Percentiles rank a stretch among this genome's conserved stretches.
phyloP scores from a whole-genome alignment of 2,329 filamentous ascomycete species.

The Clonostachys rhizophaga region DNA sequence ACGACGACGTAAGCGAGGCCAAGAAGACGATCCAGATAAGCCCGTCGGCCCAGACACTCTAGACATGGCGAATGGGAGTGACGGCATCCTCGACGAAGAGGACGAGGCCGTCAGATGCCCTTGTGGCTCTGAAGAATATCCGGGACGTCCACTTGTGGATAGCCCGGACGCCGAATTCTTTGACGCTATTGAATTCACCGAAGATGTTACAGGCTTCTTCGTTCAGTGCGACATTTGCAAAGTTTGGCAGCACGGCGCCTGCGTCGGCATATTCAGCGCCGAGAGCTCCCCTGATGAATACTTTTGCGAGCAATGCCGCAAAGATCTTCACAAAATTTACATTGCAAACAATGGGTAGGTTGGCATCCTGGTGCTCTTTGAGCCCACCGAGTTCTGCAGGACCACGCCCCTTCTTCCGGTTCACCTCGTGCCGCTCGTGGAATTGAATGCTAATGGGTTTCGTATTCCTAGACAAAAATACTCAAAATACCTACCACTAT shows the following conservation, averaged over 20 bases:
- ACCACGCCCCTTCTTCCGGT: not conserved
- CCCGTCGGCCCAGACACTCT: conserved; percentile 29
- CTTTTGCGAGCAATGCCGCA: conserved; percentile 92
- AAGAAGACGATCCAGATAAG: conserved; percentile 54
- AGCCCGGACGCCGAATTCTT: conserved; percentile 53
- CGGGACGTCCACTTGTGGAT: conserved; percentile 68
- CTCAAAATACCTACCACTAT: conserved; percentile 60
- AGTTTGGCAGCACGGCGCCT: conserved; percentile 98
- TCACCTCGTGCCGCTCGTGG: not conserved
- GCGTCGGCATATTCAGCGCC: conserved; percentile 94
- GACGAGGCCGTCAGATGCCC: conserved; percentile 95
- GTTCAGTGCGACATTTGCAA: conserved; percentile 98
- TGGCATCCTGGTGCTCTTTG: not conserved
- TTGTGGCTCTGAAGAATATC: conserved; percentile 92
- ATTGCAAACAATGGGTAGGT: conserved; percentile 81
- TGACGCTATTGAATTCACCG: conserved; percentile 60
- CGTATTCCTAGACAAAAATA: conserved; percentile 51
- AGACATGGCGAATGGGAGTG: conserved; percentile 58
- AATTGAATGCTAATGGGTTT: conserved; percentile 27
- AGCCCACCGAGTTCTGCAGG: not conserved
- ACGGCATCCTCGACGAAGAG: conserved; percentile 70
- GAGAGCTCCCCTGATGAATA: conserved; percentile 93
- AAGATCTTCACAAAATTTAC: conserved; percentile 83
- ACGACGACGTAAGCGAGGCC: conserved; percentile 74
- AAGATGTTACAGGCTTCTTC: conserved; percentile 91